Conservation (phyloP, 768 basidiomycete genomes). For the Calocybe gangraenosa region DNA sequence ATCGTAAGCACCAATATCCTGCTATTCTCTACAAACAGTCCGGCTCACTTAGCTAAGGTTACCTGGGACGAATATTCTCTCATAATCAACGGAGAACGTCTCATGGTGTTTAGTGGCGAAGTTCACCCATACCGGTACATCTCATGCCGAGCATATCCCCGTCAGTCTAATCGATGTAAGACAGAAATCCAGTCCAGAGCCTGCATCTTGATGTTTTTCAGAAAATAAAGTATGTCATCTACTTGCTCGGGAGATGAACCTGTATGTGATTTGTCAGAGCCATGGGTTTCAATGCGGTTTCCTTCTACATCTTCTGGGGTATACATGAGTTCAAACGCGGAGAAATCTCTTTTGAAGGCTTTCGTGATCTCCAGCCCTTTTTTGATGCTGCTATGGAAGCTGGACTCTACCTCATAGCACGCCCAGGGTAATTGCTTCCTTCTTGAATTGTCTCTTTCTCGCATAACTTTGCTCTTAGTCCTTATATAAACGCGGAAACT, state of each 20-base stretch:
- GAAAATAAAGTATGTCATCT: slow-evolving; percentile 34
- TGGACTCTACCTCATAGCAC: slow-evolving; percentile 53
- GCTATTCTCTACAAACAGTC: background rate
- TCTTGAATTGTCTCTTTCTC: background rate
- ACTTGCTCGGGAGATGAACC: background rate
- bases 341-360: slow-evolving; percentile 49
- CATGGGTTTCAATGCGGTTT: slow-evolving; percentile 40
- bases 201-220: slow-evolving; percentile 40
- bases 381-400: slow-evolving; percentile 51
- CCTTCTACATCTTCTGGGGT: slow-evolving; percentile 43
- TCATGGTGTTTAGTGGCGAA: slow-evolving; percentile 39
- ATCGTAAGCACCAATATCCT: slow-evolving; percentile 20
- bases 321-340: slow-evolving; percentile 42
- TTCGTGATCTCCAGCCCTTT: slow-evolving; percentile 50
- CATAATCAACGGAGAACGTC: slow-evolving; percentile 35
- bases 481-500: slow-evolving; percentile 46
- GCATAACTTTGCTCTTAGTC: slow-evolving; percentile 19
- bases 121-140: slow-evolving; percentile 38
- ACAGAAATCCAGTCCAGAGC: slow-evolving; percentile 36
- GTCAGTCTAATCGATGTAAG: background rate
- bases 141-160: background rate
- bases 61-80: slow-evolving; percentile 43
- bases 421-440: slow-evolving; percentile 35
- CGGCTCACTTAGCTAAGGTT: slow-evolving; percentile 21
- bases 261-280: slow-evolving; percentile 20